These are phyloP conservation scores for Pseudogymnoascus sp. DNA, from an alignment of 2,329 filamentous ascomycete genomes.

Conservation along the genomic window DNA sequence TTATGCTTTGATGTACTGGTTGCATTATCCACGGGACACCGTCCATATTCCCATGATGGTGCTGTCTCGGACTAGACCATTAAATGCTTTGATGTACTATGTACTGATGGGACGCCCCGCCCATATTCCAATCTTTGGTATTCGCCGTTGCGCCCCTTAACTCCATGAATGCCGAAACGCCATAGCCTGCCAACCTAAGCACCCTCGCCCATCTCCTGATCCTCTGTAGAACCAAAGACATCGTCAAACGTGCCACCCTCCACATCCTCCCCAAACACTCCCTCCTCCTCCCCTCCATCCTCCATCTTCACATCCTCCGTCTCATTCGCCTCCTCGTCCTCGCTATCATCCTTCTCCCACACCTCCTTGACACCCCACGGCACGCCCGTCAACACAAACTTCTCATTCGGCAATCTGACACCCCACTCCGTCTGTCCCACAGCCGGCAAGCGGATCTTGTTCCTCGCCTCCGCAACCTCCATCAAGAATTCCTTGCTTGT, in stretches of 20 bases:
- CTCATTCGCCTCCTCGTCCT: slow-evolving; percentile 34
- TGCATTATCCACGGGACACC: neutral
- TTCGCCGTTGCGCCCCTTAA: neutral
- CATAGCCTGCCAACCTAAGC: slow-evolving; percentile 25
- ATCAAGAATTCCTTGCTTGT: slow-evolving; percentile 67
- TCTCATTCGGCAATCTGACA: slow-evolving; percentile 55
- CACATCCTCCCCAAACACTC: slow-evolving; percentile 31
- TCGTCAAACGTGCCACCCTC: slow-evolving; percentile 36
- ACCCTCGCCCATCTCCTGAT: slow-evolving; percentile 31
- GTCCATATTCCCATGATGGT: neutral
- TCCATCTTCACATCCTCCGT: slow-evolving; percentile 31
- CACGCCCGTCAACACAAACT: slow-evolving; percentile 58
- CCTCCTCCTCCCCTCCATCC: slow-evolving; percentile 30
- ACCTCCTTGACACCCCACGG: slow-evolving; percentile 55
- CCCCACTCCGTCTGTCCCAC: slow-evolving; percentile 60
- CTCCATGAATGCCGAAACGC: neutral
- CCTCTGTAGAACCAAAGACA: slow-evolving; percentile 31
- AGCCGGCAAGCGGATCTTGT: slow-evolving; percentile 56
- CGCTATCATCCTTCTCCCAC: slow-evolving; percentile 41
- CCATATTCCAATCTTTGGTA: neutral
- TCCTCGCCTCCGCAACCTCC: slow-evolving; percentile 64
- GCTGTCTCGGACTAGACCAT: neutral
- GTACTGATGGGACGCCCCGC: neutral
- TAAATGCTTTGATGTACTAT: neutral
- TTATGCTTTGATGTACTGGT: neutral